Conservation (phyloP, 164 flowering plant species). For the Tetrastigma voinierianum region DNA sequence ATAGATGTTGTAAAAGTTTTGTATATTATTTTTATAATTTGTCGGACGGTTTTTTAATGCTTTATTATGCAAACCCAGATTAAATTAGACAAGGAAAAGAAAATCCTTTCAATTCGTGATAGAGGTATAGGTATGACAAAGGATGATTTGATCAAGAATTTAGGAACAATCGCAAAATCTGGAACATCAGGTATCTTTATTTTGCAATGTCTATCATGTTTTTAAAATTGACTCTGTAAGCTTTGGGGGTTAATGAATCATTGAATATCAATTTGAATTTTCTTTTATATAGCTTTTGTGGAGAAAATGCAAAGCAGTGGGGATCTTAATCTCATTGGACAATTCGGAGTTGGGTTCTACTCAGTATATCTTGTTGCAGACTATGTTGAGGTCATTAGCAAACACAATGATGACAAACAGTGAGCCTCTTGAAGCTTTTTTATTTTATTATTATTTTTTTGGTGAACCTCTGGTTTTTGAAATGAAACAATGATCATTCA, state of each 20-base stretch:
- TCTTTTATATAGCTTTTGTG: conserved; percentile 69
- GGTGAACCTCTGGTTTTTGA: neutral
- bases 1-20: too few relatives aligned
- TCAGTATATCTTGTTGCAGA: conserved; percentile 97
- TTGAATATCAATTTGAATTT: neutral
- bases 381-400: conserved; percentile 96
- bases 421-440: conserved; percentile 30
- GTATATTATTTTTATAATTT: neutral
- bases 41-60: neutral
- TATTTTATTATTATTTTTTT: neutral
- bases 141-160: conserved; percentile 93
- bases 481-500: neutral
- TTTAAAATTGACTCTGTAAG: too few relatives aligned
- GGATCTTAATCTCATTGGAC: conserved; percentile 94
- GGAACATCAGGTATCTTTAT: conserved; percentile 83
- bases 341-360: conserved; percentile 99
- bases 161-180: conserved; percentile 97
- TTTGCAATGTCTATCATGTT: neutral
- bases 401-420: conserved; percentile 97
- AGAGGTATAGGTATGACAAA: conserved; percentile 99
- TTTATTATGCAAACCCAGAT: conserved; percentile 48
- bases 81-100: conserved; percentile 92
- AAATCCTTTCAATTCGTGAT: conserved; percentile 86
- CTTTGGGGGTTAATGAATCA: neutral
- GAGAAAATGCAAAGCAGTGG: conserved; percentile 96